These are phyloP conservation scores for Gossypium stocksii DNA, from an alignment of 345 rosid genomes.

Conservation along the genomic window DNA sequence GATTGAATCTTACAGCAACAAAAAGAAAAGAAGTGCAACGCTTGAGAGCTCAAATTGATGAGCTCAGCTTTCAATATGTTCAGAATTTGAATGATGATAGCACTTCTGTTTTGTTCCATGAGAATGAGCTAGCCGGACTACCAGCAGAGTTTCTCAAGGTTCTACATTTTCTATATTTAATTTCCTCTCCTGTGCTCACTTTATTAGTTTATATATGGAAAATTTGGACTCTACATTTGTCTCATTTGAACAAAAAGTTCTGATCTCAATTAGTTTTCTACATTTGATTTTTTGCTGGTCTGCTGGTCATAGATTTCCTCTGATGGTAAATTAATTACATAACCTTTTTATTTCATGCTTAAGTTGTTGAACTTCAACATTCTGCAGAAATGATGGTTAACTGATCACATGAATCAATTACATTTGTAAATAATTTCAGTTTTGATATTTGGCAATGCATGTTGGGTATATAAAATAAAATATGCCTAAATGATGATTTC, in stretches of 20 bases:
- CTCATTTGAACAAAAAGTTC: neutral
- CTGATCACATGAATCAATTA: neutral
- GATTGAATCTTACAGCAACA: constrained; percentile 71
- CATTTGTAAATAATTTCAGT: neutral
- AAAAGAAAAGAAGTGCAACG: constrained; percentile 80
- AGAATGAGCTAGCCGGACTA: constrained; percentile 70
- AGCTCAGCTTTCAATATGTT: constrained; percentile 62
- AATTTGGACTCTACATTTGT: neutral
- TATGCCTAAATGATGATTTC: neutral
- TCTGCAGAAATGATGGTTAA: too few species aligned
- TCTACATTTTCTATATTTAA: constrained; percentile 3
- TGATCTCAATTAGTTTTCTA: neutral
- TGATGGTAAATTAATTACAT: neutral
- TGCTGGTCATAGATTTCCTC: neutral
- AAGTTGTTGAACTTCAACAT: neutral
- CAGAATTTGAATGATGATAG: constrained; percentile 40
- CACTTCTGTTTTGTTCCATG: constrained; percentile 10
- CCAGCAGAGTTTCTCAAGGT: constrained; percentile 80
- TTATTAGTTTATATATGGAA: neutral
- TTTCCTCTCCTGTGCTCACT: constrained; percentile 8
- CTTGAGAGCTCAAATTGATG: constrained; percentile 64
- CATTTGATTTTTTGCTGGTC: neutral
- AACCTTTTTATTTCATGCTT: neutral
- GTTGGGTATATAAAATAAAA: neutral
- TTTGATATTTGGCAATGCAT: neutral